Evolutionary conservation across 108 stramenopile genomes (phyloP).

Genomic region (Conticribra weissflogii): DNA sequence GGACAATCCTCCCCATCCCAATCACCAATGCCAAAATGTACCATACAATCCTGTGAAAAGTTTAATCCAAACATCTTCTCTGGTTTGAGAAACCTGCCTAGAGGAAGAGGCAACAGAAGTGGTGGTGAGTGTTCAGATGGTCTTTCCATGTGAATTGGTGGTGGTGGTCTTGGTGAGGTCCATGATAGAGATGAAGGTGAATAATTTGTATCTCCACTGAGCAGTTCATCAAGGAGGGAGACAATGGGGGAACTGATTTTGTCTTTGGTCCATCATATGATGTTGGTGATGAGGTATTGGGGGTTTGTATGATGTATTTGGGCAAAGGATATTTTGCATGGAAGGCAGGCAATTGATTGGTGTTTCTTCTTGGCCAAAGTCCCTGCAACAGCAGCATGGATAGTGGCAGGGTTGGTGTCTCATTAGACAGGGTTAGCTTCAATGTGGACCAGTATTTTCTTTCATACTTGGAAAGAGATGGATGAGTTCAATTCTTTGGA

Average conservation of each 20-base stretch:
- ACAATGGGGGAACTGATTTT: conserved; percentile 70
- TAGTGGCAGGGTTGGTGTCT: conserved; percentile 55
- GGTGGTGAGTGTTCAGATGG: conserved; percentile 16
- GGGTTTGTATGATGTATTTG: conserved; percentile 68
- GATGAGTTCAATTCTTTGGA: conserved; percentile 75
- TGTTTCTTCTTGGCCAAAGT: conserved; percentile 19
- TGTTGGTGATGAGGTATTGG: conserved; percentile 65
- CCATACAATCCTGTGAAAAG: conserved; percentile 70
- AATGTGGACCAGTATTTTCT: conserved; percentile 69
- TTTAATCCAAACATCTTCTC: conserved; percentile 66
- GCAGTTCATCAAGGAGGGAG: conserved; percentile 67
- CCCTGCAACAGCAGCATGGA: conserved; percentile 16
- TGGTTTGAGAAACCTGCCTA: conserved; percentile 8
- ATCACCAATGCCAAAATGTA: conserved; percentile 79
- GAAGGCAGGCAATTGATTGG: not conserved
- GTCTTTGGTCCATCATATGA: conserved; percentile 62
- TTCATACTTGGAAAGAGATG: conserved; percentile 69
- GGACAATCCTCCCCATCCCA: conserved; percentile 63
- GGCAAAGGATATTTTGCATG: conserved; percentile 26
- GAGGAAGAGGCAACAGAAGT: conserved; percentile 3
- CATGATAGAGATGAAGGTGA: conserved; percentile 24
- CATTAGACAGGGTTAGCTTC: conserved; percentile 64
- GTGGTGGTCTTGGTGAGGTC: conserved; percentile 10
- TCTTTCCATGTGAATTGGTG: not conserved
- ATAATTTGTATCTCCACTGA: conserved; percentile 65